Base-by-base conservation (phyloP, 2,329 filamentous ascomycete genomes). In the Conoideocrella luteorostrata region DNA sequence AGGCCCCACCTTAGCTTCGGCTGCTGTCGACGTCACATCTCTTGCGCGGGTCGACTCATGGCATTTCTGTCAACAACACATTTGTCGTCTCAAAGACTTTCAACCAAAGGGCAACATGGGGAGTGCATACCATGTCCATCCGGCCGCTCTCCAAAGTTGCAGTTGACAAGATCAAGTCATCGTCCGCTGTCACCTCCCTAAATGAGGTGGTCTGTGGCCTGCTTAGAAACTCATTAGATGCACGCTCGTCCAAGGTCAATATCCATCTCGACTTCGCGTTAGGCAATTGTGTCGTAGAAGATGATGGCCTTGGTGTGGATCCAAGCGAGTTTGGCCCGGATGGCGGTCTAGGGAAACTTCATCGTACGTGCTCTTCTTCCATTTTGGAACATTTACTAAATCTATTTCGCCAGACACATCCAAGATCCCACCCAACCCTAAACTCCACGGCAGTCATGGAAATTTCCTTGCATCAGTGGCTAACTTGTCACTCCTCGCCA, bases 321-420 rank as follows among this genome's bases (percentile, higher is more conserved):
- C 78, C 85, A 1, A 56, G 62, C 2, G 90, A 96, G 52, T 96
- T 97, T 54, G 57, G 58, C n/a, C 68, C 77, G 3, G 61, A 66
- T 36, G 88, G 88, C 4, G 84, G 86, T 0, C 68, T 96, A 15
- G 85, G 80, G 20, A 87, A 82, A 63, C 67, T 78, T 40, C 78
- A 93, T 59, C 79, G 87, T 91, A 67, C 55, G 79, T 66, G 29
- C 28, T 29, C 5, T 20, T n/a, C 33, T 34, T n/a, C n/a, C n/a
- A n/a, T n/a, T n/a, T n/a, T n/a, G n/a, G n/a, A n/a, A n/a, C n/a
- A n/a, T n/a, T n/a, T n/a, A n/a, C n/a, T n/a, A n/a, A n/a, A n/a
- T n/a, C n/a, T n/a, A n/a, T n/a, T n/a, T n/a, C n/a, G n/a, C n/a
- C 45, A 93, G 89, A 84, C 62, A 93, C 91, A 0, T 96, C 90